Percentiles rank a stretch among this genome's conserved stretches.
Conservation (phyloP, 2,329 filamentous ascomycete genomes). For the Ploettnerulaceae sp. region DNA sequence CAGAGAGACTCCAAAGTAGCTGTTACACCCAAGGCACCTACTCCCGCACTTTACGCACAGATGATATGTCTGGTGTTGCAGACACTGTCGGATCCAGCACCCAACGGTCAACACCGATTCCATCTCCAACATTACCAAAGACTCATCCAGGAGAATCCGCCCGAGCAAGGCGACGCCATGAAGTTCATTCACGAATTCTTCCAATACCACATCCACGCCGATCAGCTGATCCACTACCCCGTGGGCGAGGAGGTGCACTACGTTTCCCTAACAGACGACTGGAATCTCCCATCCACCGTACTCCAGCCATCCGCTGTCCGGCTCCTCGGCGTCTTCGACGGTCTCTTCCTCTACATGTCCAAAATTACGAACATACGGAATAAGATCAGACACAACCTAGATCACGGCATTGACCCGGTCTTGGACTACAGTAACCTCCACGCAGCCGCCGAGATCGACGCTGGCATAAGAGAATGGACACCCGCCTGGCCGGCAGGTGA, state of each 20-base stretch:
- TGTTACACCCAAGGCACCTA: background rate
- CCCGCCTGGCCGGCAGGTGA: constrained; percentile 57
- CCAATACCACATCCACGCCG: constrained; percentile 72
- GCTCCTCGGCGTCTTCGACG: constrained; percentile 78
- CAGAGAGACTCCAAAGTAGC: constrained; percentile 44
- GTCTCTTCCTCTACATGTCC: constrained; percentile 72
- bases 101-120: constrained; percentile 66
- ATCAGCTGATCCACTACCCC: constrained; percentile 51
- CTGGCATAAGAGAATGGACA: constrained; percentile 68
- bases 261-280: constrained; percentile 21
- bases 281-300: constrained; percentile 25
- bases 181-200: constrained; percentile 73
- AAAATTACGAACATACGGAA: constrained; percentile 76
- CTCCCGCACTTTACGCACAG: constrained; percentile 54
- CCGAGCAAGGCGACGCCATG: constrained; percentile 64
- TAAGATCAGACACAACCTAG: constrained; percentile 64
- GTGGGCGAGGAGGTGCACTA: constrained; percentile 34
- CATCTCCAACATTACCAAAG: constrained; percentile 73
- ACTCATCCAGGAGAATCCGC: constrained; percentile 58
- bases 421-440: constrained; percentile 71
- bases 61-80: constrained; percentile 59
- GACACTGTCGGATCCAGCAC: constrained; percentile 51
- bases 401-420: constrained; percentile 55
- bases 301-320: constrained; percentile 34
- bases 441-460: constrained; percentile 70